Evolutionary conservation across 495 filamentous ascomycete species (phyloP), one percentile per base, ranked within the genome.

Genomic region (Podospora pseudocomata): DNA sequence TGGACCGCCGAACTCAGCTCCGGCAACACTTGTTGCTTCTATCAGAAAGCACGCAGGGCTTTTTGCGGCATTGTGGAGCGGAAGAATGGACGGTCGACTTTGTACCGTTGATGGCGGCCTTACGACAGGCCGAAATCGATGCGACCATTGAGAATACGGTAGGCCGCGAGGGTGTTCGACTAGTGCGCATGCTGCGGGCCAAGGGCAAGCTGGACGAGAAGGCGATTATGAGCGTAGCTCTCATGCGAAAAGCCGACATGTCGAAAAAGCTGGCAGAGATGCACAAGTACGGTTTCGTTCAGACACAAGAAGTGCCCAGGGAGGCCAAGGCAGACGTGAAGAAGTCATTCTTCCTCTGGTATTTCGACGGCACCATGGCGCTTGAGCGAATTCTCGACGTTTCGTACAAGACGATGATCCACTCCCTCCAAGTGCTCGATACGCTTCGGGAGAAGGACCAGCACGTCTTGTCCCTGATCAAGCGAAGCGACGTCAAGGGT

Each of bases 131-230:
- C 19, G 91, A 97, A 75, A 79, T 98, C 9, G 91, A 97, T 71
- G 86, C 86, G 30, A 88, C 91, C 27, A 87, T 97, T 58, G 85
- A 89, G 60, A 85, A 91, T 16, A 86, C 88, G 6, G 93, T 90
- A 64, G 93, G 91, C n/a, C 82, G 85, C 19, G 82, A 88, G 60
- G 93, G 92, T 3, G 82, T 90, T 4, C 91, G 94, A 4, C 83
- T 98, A 4, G 82, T 92, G 59, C 89, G 91, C 28, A 91, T 98
- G 54, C 86, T 98, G 18, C 86, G 90, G 56, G 88, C 88, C 62
- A 91, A 93, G 72, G 96, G 95, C 26, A 96, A 94, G 77, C 81
- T 97, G 18, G 94, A 97, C 68, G 95, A 99, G 76, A 96, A 95
- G 74, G 87, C 88, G 54, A 78, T 97, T 9, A 86, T 89, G 32